Evolutionary conservation across 352 stramenopile species (phyloP).

Genomic region (Phytophthora cajani): DNA sequence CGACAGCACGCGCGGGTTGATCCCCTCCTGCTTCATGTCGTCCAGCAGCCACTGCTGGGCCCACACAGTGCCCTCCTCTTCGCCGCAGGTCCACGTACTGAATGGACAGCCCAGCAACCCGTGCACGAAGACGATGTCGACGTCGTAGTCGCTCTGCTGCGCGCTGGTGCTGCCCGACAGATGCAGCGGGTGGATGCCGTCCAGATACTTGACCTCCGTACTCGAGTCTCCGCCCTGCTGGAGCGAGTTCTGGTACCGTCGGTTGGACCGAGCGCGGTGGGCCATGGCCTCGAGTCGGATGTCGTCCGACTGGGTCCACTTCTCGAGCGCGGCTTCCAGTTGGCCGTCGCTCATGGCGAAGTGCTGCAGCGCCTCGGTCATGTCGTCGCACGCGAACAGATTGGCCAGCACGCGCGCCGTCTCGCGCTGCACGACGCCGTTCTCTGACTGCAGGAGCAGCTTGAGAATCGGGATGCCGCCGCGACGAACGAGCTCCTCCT

Average conservation of each 20-base stretch:
- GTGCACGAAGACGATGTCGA: conserved; percentile 87
- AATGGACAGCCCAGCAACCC: conserved; percentile 80
- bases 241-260: conserved; percentile 50
- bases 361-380: conserved; percentile 38
- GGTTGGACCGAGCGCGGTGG: conserved; percentile 65
- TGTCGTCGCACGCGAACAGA: conserved; percentile 62
- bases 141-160: conserved; percentile 54
- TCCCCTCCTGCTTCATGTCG: conserved; percentile 62
- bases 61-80: conserved; percentile 69
- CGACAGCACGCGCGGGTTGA: conserved; percentile 73
- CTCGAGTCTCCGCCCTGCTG: conserved; percentile 6
- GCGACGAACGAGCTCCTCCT: conserved; percentile 55
- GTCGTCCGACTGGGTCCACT: conserved; percentile 55
- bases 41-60: conserved; percentile 71
- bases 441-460: conserved; percentile 49
- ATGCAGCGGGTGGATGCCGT: conserved; percentile 76
- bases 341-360: conserved; percentile 51
- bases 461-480: conserved; percentile 68
- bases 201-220: conserved; percentile 63
- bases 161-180: conserved; percentile 37
- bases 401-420: conserved; percentile 72
- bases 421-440: conserved; percentile 59
- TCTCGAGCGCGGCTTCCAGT: conserved; percentile 46
- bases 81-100: conserved; percentile 80
- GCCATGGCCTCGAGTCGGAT: conserved; percentile 58